Evolutionary conservation across 257 asterid species (phyloP), one percentile per base, ranked within the genome.

Genomic region (Solanum corneliomulleri): DNA sequence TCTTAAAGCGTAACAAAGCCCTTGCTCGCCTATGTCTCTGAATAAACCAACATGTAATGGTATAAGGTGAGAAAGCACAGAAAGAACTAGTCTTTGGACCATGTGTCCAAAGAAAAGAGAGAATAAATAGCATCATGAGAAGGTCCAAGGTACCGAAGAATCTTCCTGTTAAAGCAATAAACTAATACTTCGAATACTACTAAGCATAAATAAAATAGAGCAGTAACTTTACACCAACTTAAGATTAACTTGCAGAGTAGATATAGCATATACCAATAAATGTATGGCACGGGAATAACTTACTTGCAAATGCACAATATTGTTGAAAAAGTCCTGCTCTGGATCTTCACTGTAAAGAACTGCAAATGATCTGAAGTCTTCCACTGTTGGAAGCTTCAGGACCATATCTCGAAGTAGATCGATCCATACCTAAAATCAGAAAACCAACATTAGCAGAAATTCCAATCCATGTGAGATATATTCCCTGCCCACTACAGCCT

Each of bases 1-100:
- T 93, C 85, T 87, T 86, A 92, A 94, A 94, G 86, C 98, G 98
- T 86, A 92, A 85, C 88, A 97, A 89, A 47, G 99, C 99, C 95
- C 93, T 95, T 8, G 99, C 98, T 90, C 96, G 93, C 91, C 96
- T 92, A 90, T 94, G 98, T 93, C 94, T 97, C 99, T 97, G 89
- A 89, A 93, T 75, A 84, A 84, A 92, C 86, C 44, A 49, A 74
- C 1, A 88, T 71, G 85, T 41, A 85, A 72, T 45, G 70, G 45
- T 82, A 89, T 80, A 44, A 82, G 72, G 81, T 70, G 85, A 82
- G 84, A 69, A 45, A 82, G 20, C 44, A 31, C 35, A n/a, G 5
- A 68, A 60, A 37, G 44, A 31, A 64, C 62, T 47, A 62, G 15
- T 10, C 45, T 78, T 78, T 78, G 84, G 64, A 52, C 31, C 84